phyloP scores from a whole-genome alignment of 2,329 filamentous ascomycete genomes.

The Diatrype stigma region DNA sequence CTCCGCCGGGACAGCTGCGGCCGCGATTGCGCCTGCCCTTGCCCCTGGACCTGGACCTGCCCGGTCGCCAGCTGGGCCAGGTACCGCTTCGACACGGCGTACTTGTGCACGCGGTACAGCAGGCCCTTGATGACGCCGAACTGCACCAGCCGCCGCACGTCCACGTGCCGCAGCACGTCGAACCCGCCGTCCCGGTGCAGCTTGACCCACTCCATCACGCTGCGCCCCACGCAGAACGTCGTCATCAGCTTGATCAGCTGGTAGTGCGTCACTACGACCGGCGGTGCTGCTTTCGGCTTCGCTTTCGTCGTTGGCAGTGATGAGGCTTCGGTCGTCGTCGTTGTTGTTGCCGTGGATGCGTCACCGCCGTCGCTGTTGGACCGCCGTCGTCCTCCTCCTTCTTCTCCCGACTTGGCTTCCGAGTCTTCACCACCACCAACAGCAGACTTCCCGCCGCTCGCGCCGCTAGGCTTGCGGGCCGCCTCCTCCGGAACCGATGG shows the following conservation, averaged over 20 bases:
- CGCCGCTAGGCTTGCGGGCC: too few relatives aligned
- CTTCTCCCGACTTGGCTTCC: background rate
- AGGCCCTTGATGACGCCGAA: slow-evolving; percentile 96
- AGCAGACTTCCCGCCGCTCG: too few relatives aligned
- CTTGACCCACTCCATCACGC: slow-evolving; percentile 82
- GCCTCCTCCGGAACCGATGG: background rate
- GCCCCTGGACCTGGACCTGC: slow-evolving; percentile 38
- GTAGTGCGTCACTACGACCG: slow-evolving; percentile 45
- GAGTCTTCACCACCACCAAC: too few relatives aligned
- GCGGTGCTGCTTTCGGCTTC: background rate
- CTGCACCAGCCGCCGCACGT: slow-evolving; percentile 86
- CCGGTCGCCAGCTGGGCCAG: slow-evolving; percentile 53
- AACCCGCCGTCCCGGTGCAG: slow-evolving; percentile 64
- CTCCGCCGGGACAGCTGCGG: slow-evolving; percentile 21
- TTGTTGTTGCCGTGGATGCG: slow-evolving; percentile 3
- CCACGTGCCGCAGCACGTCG: slow-evolving; percentile 68
- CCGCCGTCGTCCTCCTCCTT: background rate
- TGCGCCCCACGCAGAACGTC: slow-evolving; percentile 75
- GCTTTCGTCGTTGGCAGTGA: too few relatives aligned
- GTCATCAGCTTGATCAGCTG: slow-evolving; percentile 80
- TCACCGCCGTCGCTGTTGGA: background rate
- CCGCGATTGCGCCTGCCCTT: slow-evolving; percentile 15
- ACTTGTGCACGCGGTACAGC: slow-evolving; percentile 88
- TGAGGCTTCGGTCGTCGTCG: background rate
- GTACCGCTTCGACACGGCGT: slow-evolving; percentile 68